Evolutionary conservation across 106 monocot species (phyloP).

Genomic region (Dactylorhiza incarnata): DNA sequence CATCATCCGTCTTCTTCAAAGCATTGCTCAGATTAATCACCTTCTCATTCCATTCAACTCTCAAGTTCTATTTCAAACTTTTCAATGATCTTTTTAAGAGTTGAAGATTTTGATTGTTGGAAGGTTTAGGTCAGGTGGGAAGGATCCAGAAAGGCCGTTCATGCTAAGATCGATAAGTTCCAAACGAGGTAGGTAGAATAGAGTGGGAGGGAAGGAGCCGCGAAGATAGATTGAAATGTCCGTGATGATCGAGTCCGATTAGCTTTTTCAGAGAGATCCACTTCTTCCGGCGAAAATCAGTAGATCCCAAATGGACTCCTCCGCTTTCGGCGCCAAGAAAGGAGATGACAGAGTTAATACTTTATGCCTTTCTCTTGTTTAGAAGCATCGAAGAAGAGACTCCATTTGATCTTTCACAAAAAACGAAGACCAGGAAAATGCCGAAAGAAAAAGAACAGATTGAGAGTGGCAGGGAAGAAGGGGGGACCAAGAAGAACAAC

Average conservation of each 20-base stretch:
- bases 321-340: background rate
- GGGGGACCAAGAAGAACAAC: background rate
- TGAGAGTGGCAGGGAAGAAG: background rate
- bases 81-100: constrained; percentile 31
- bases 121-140: constrained; percentile 22
- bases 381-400: background rate
- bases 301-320: background rate
- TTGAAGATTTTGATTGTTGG: constrained; percentile 44
- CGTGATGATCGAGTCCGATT: constrained; percentile 21
- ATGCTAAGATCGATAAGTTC: constrained; percentile 48
- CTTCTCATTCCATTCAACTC: constrained; percentile 38
- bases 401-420: background rate
- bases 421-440: background rate
- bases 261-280: constrained; percentile 42
- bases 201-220: constrained; percentile 25
- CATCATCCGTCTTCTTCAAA: constrained; percentile 47
- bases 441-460: background rate
- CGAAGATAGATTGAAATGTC: constrained; percentile 31
- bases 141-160: constrained; percentile 32
- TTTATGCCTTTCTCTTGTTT: background rate
- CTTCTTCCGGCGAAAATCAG: background rate
- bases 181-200: constrained; percentile 29
- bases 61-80: constrained; percentile 34
- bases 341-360: background rate
- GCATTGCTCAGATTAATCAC: constrained; percentile 25